Evolutionary conservation across 768 basidiomycete species (phyloP).

Genomic region (Tricholoma saponaceum): DNA sequence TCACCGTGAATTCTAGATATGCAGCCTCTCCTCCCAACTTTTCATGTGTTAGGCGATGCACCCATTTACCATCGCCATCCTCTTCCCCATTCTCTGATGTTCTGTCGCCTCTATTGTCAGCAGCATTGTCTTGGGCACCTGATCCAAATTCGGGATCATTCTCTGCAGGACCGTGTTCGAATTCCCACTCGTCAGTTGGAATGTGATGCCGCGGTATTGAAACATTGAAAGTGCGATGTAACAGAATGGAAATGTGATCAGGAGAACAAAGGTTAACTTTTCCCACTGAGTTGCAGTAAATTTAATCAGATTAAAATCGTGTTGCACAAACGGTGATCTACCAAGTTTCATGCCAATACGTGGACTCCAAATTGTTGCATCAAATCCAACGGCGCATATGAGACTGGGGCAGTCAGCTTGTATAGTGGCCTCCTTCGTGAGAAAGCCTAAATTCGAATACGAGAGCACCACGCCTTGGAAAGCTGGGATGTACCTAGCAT

Average conservation of each 20-base stretch:
- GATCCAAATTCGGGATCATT: conserved; percentile 71
- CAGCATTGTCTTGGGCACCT: conserved; percentile 25
- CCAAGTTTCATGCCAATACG: conserved; percentile 76
- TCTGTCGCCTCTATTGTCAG: conserved; percentile 17
- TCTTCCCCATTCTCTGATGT: conserved; percentile 29
- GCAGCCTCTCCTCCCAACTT: conserved; percentile 66
- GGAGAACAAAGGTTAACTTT: conserved; percentile 86
- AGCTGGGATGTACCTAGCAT: conserved; percentile 77
- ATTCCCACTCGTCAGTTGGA: conserved; percentile 73
- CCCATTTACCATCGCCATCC: conserved; percentile 70
- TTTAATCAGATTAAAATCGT: not conserved
- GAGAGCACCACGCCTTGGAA: conserved; percentile 83
- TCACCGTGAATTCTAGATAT: conserved; percentile 77
- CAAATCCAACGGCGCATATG: conserved; percentile 69
- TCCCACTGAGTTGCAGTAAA: conserved; percentile 49
- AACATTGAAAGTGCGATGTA: conserved; percentile 91
- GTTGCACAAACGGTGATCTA: conserved; percentile 29
- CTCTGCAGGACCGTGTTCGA: conserved; percentile 81
- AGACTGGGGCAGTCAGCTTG: conserved; percentile 84
- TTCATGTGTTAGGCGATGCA: conserved; percentile 65
- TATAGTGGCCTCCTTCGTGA: conserved; percentile 60
- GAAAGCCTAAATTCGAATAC: conserved; percentile 74
- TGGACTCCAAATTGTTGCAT: conserved; percentile 88
- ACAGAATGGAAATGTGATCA: conserved; percentile 86
- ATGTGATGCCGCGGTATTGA: conserved; percentile 94